Conservation (phyloP, 2,329 filamentous ascomycete genomes). For the Diaporthe citri region DNA sequence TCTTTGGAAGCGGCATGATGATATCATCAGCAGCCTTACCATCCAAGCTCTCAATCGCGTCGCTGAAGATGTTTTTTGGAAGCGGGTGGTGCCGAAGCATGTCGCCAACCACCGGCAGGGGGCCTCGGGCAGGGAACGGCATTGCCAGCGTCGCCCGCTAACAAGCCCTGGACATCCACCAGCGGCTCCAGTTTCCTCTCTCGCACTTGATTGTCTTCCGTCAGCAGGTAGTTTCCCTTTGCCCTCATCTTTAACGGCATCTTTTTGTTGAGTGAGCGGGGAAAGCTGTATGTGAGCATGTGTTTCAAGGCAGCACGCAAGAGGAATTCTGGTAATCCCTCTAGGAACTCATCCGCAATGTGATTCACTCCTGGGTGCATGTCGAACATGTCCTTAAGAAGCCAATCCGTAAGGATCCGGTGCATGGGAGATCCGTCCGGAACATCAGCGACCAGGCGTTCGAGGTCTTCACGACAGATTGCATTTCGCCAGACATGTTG, state of each 20-base stretch:
- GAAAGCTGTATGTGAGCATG: not conserved
- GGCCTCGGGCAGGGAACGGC: no score
- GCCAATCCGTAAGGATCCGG: not conserved
- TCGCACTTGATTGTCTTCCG: not conserved
- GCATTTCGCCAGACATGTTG: not conserved
- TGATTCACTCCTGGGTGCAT: not conserved
- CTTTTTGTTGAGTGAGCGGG: not conserved
- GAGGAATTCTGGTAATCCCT: not conserved
- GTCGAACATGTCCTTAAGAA: not conserved
- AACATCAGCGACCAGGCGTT: not conserved
- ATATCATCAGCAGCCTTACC: not conserved
- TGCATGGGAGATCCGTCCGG: constrained; percentile 13
- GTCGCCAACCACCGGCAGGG: no score
- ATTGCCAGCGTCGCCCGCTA: not conserved
- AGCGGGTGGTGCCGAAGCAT: not conserved
- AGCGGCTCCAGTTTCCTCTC: not conserved
- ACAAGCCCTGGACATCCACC: not conserved
- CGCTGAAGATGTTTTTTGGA: not conserved
- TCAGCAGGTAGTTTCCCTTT: not conserved
- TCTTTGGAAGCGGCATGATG: not conserved
- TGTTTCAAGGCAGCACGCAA: not conserved
- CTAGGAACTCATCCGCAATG: not conserved
- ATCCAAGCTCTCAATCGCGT: not conserved
- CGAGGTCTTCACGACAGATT: not conserved
- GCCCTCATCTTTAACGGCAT: rapidly evolving